Conservation (phyloP, 805 yeast genomes). For the Suhomyces pyralidae region DNA sequence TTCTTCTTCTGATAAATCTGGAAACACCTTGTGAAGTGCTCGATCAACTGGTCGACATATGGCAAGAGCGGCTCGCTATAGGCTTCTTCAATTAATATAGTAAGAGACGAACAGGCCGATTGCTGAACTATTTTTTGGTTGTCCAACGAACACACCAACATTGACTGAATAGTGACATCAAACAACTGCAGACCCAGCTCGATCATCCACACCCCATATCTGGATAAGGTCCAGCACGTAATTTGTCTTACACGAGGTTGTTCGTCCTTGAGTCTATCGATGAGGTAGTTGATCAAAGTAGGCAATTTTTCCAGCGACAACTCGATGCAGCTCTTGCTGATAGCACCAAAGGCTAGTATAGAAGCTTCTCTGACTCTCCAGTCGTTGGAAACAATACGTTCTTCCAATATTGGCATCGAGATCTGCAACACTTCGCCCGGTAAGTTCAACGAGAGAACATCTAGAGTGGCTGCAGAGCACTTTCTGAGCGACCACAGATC, state of each 20-base stretch:
- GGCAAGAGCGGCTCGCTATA: constrained; percentile 60
- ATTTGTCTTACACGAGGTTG: constrained; percentile 89
- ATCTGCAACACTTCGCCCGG: constrained; percentile 66
- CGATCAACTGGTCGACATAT: constrained; percentile 62
- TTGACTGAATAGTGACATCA: constrained; percentile 72
- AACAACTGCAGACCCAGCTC: constrained; percentile 66
- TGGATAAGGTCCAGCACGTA: constrained; percentile 90
- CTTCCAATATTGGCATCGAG: constrained; percentile 73
- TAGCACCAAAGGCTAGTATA: constrained; percentile 91
- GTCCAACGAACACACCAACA: constrained; percentile 75
- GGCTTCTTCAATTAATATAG: constrained; percentile 76
- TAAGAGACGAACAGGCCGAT: constrained; percentile 84
- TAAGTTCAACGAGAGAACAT: constrained; percentile 64
- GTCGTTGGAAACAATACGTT: constrained; percentile 59
- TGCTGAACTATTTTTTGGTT: constrained; percentile 91
- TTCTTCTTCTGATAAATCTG: constrained; percentile 76
- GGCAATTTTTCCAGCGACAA: constrained; percentile 72
- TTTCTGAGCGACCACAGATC: constrained; percentile 89
- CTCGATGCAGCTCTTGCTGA: constrained; percentile 83
- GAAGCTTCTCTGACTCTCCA: constrained; percentile 96
- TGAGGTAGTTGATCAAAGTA: constrained; percentile 76
- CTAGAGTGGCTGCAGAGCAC: constrained; percentile 92
- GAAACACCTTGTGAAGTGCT: constrained; percentile 73
- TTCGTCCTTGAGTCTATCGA: constrained; percentile 68
- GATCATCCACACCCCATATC: constrained; percentile 82